Evolutionary conservation across 805 yeast genomes (phyloP).

Genomic region (Barnettozyma populi): DNA sequence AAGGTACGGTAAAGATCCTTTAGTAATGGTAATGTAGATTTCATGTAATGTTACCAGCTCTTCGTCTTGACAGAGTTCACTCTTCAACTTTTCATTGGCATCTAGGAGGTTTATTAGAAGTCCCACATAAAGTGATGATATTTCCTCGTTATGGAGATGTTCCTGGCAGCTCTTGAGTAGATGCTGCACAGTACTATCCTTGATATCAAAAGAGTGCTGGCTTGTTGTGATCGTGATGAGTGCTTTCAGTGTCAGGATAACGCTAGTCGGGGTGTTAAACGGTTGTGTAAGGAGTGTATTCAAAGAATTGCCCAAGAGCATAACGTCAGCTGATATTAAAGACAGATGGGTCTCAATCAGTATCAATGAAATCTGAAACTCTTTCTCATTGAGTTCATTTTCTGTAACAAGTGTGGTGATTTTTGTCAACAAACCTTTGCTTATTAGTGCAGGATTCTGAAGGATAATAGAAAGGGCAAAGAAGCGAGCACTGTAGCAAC

Average conservation of each 20-base stretch:
- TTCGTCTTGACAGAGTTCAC: background rate
- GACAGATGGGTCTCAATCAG: slow-evolving; percentile 10
- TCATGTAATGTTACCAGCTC: slow-evolving; percentile 7
- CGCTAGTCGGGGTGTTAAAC: background rate
- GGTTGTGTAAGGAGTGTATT: background rate
- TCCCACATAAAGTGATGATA: slow-evolving; percentile 19
- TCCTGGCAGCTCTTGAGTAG: background rate
- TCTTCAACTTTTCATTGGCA: background rate
- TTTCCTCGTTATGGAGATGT: slow-evolving; percentile 7
- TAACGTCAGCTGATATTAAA: background rate
- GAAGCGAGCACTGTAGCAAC: slow-evolving; percentile 8
- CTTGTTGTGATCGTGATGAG: slow-evolving; percentile 8
- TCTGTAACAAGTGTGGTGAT: background rate
- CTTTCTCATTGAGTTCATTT: background rate
- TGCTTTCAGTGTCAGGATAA: slow-evolving; percentile 12
- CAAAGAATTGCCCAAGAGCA: background rate
- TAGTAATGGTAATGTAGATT: slow-evolving; percentile 4
- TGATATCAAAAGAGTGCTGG: background rate
- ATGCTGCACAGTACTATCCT: background rate
- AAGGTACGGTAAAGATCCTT: slow-evolving; percentile 12
- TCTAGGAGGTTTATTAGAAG: slow-evolving; percentile 20
- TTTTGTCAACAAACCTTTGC: background rate
- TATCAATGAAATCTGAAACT: slow-evolving; percentile 12
- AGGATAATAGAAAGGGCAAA: slow-evolving; percentile 16
- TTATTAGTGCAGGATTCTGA: slow-evolving; percentile 7